Conservation (phyloP, 331 rosid genomes). For the Erythrophleum ivorense region DNA sequence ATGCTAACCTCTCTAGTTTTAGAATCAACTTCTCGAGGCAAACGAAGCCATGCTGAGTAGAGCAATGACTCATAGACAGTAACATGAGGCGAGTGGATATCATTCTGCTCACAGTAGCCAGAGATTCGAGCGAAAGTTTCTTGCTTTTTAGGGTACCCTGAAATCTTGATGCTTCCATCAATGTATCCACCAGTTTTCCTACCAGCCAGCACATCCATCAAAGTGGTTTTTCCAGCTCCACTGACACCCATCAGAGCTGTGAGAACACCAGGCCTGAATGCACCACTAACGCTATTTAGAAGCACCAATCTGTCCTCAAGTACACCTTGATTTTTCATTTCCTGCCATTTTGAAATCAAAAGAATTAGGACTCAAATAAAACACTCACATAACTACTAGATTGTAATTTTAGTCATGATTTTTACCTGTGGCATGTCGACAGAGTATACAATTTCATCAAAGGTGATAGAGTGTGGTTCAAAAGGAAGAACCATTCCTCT, state of each 20-base stretch:
- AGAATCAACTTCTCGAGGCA: constrained; percentile 53
- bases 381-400: neutral
- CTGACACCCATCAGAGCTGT: constrained; percentile 93
- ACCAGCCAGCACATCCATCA: constrained; percentile 90
- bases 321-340: constrained; percentile 77
- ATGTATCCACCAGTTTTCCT: constrained; percentile 87
- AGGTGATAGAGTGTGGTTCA: constrained; percentile 56
- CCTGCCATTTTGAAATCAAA: constrained; percentile 50
- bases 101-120: constrained; percentile 92
- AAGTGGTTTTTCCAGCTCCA: constrained; percentile 91
- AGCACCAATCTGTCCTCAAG: constrained; percentile 66
- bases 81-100: constrained; percentile 86
- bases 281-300: constrained; percentile 74
- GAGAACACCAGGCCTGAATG: constrained; percentile 88
- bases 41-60: constrained; percentile 90
- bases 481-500: constrained; percentile 68
- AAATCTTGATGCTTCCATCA: constrained; percentile 67
- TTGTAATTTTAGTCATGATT: neutral
- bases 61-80: constrained; percentile 84
- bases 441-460: constrained; percentile 53
- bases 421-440: constrained; percentile 67
- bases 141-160: constrained; percentile 84
- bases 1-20: constrained; percentile 64
- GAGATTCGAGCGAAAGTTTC: constrained; percentile 80
- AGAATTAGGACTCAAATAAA: neutral